These are phyloP conservation scores for Peronospora belbahrii DNA, from an alignment of 352 stramenopile genomes.

Conservation along the genomic window DNA sequence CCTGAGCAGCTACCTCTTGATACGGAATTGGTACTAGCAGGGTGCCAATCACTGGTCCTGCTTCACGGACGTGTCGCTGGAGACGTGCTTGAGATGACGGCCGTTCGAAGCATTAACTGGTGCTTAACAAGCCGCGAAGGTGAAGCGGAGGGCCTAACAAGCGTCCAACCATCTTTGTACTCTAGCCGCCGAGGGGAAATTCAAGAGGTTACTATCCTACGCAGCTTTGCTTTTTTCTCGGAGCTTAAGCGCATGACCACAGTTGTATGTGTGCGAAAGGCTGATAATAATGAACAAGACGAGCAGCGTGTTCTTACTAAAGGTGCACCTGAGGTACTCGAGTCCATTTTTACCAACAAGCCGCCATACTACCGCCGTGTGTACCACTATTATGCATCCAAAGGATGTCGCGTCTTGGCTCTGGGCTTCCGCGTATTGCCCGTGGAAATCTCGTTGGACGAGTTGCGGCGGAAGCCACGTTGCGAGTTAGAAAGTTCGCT, in stretches of 20 bases:
- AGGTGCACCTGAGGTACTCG: conserved; percentile 93
- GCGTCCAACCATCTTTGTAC: conserved; percentile 25
- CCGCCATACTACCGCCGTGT: conserved; percentile 86
- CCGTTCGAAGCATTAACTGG: conserved; percentile 78
- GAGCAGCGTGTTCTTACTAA: conserved; percentile 93
- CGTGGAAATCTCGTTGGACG: conserved; percentile 34
- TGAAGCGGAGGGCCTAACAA: conserved; percentile 8
- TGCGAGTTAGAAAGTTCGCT: conserved; percentile 89
- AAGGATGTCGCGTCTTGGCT: conserved; percentile 89
- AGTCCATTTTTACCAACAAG: conserved; percentile 77
- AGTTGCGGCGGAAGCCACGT: conserved; percentile 70
- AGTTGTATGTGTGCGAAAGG: conserved; percentile 80
- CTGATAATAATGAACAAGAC: conserved; percentile 56
- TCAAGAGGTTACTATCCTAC: conserved; percentile 93
- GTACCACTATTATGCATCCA: conserved; percentile 73
- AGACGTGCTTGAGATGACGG: conserved; percentile 96
- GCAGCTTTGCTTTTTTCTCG: conserved; percentile 94
- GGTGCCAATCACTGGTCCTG: conserved; percentile 96
- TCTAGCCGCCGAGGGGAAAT: conserved; percentile 27
- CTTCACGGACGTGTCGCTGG: conserved; percentile 93
- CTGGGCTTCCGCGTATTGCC: conserved; percentile 91
- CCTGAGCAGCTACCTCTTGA: conserved; percentile 88
- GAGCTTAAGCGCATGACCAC: conserved; percentile 97
- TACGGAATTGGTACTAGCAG: conserved; percentile 71
- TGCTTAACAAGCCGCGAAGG: conserved; percentile 58